A percentile compares a stretch with the other conserved stretches of the same genome.
Evolutionary conservation across 225 moss, liverwort and hornwort species (phyloP).

Genomic region (Takakia lepidozioides): DNA sequence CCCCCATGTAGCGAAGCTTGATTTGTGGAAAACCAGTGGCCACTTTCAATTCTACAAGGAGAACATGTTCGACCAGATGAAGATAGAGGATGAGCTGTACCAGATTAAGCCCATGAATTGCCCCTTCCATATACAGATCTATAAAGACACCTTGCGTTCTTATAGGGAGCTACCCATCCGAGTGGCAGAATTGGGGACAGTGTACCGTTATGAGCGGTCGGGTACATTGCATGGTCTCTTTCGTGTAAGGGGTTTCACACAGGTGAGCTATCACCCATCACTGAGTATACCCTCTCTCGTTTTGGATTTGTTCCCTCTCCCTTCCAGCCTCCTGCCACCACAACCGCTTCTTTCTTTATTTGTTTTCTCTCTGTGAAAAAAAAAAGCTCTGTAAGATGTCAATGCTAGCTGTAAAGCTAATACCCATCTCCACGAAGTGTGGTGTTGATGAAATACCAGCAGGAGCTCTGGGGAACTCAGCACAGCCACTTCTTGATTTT

Average conservation of each 20-base stretch:
- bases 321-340: too few relatives aligned
- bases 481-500: too few relatives aligned
- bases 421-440: too few relatives aligned
- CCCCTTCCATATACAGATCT: slow-evolving; percentile 96
- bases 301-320: too few relatives aligned
- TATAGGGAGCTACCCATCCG: slow-evolving; percentile 90
- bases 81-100: slow-evolving; percentile 89
- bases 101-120: slow-evolving; percentile 99
- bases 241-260: slow-evolving; percentile 95
- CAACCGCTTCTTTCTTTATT: too few relatives aligned
- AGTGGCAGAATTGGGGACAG: slow-evolving; percentile 91
- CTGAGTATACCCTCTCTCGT: too few relatives aligned
- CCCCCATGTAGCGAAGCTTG: slow-evolving; percentile 89
- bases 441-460: too few relatives aligned
- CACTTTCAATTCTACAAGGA: slow-evolving; percentile 91
- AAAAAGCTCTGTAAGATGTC: too few relatives aligned
- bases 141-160: slow-evolving; percentile 79
- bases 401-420: too few relatives aligned
- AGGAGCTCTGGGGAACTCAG: too few relatives aligned
- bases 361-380: too few relatives aligned
- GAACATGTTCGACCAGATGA: slow-evolving; percentile 95
- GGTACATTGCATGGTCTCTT: slow-evolving; percentile 94
- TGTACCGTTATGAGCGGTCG: slow-evolving; percentile 94
- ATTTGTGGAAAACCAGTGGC: slow-evolving; percentile 98
- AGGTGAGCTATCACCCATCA: slow-evolving; percentile 50